phyloP scores from a whole-genome alignment of 768 basidiomycete genomes.

The Phlebiopsis flavidoalba region DNA sequence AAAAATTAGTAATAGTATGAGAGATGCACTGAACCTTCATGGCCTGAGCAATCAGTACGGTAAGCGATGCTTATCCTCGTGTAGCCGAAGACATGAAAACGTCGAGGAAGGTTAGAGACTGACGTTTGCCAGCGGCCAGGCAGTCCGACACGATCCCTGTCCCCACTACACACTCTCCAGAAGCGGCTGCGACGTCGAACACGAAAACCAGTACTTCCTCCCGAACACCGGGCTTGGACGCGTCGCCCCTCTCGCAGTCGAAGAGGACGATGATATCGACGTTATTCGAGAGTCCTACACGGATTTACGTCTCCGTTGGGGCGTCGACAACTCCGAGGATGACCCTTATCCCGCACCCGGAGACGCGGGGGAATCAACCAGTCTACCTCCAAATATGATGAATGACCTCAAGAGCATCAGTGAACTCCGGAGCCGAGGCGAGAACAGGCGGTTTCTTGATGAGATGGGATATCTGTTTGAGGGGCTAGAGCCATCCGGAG shows the following conservation, averaged over 20 bases:
- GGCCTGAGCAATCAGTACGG: not conserved
- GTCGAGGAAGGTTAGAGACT: not conserved
- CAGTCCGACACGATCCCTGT: not conserved
- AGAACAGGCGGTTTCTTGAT: conserved; percentile 74
- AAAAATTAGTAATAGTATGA: too few relatives aligned
- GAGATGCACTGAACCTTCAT: too few relatives aligned
- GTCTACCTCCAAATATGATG: conserved; percentile 54
- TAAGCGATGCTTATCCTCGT: not conserved
- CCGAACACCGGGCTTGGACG: conserved; percentile 19
- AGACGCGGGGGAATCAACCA: conserved; percentile 5
- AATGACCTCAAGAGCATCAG: conserved; percentile 78
- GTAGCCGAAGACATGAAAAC: not conserved
- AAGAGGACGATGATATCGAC: conserved; percentile 46
- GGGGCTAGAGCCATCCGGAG: conserved; percentile 54
- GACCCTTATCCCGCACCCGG: conserved; percentile 43
- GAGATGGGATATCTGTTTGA: conserved; percentile 85
- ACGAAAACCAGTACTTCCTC: conserved; percentile 20
- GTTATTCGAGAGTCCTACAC: conserved; percentile 67
- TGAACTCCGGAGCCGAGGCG: conserved; percentile 75
- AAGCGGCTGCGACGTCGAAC: not conserved
- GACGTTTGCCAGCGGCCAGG: not conserved
- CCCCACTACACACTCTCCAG: not conserved
- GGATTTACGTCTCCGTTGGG: conserved; percentile 72
- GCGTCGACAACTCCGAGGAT: conserved; percentile 75
- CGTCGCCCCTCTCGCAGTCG: conserved; percentile 30